A percentile compares a stretch with the other conserved stretches of the same genome.
phyloP scores from a whole-genome alignment of 768 basidiomycete genomes.

The Vishniacozyma victoriae region DNA sequence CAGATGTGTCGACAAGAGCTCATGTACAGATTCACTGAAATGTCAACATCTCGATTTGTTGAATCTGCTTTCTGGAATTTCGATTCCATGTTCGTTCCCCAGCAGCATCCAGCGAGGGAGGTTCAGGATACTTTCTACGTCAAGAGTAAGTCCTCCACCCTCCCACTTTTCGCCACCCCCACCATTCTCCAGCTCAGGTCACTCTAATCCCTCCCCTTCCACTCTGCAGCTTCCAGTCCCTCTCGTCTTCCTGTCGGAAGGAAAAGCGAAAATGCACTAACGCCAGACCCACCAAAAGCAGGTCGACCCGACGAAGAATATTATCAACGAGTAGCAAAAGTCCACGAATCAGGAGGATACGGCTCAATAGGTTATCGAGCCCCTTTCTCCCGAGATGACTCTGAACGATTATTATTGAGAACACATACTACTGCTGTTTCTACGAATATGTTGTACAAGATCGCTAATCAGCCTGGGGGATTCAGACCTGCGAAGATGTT shows the following conservation, averaged over 20 bases:
- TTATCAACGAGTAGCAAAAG: slow-evolving; percentile 72
- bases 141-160: slow-evolving; percentile 56
- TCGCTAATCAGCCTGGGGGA: slow-evolving; percentile 71
- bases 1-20: no score
- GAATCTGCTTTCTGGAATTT: slow-evolving; percentile 99
- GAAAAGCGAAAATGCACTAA: no score
- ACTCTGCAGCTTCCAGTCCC: no score
- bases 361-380: slow-evolving; percentile 95
- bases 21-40: slow-evolving; percentile 80
- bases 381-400: slow-evolving; percentile 89
- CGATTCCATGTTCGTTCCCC: slow-evolving; percentile 94
- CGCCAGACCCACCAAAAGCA: slow-evolving; percentile 68
- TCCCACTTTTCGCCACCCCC: no score
- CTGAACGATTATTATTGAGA: slow-evolving; percentile 81
- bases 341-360: slow-evolving; percentile 75
- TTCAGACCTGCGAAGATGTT: slow-evolving; percentile 91
- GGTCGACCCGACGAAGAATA: slow-evolving; percentile 72
- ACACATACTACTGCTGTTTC: slow-evolving; percentile 97
- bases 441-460: slow-evolving; percentile 84
- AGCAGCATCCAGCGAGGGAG: slow-evolving; percentile 97
- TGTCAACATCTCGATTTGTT: slow-evolving; percentile 93
- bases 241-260: not conserved
- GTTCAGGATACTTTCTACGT: slow-evolving; percentile 98
- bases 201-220: no score
- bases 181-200: no score